Conservation (phyloP, 768 basidiomycete genomes). For the Hericium coralloides region DNA sequence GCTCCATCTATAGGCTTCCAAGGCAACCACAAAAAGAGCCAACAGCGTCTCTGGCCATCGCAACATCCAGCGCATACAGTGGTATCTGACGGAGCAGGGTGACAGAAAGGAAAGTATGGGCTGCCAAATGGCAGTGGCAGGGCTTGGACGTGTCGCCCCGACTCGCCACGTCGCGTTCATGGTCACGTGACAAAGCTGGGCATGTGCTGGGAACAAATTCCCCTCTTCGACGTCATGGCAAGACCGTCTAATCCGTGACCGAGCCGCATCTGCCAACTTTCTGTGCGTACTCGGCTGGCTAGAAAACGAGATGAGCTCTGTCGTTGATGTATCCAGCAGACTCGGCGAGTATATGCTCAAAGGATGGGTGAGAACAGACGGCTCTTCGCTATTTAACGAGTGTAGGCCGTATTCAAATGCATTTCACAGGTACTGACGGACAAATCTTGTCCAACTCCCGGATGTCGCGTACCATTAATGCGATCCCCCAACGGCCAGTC, state of each 20-base stretch:
- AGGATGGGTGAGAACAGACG: slow-evolving; percentile 11
- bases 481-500: slow-evolving; percentile 49
- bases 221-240: no score
- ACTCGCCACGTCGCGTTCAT: background rate
- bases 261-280: background rate
- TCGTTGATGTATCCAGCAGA: slow-evolving; percentile 47
- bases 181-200: background rate
- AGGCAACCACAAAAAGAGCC: slow-evolving; percentile 27
- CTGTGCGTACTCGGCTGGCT: background rate
- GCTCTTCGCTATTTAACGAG: background rate
- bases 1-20: slow-evolving; percentile 21
- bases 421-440: slow-evolving; percentile 52
- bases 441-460: slow-evolving; percentile 42
- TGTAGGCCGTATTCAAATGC: background rate
- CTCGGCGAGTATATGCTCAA: slow-evolving; percentile 32
- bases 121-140: background rate
- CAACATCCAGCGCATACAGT: slow-evolving; percentile 31
- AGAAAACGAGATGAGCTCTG: slow-evolving; percentile 33
- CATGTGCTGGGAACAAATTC: no score
- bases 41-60: slow-evolving; percentile 45
- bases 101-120: background rate
- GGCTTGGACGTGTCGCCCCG: background rate
- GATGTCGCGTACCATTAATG: slow-evolving; percentile 63
- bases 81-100: slow-evolving; percentile 10
- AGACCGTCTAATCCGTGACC: no score